Evolutionary conservation across 257 asterid species (phyloP).

Genomic region (Fraxinus excelsior): DNA sequence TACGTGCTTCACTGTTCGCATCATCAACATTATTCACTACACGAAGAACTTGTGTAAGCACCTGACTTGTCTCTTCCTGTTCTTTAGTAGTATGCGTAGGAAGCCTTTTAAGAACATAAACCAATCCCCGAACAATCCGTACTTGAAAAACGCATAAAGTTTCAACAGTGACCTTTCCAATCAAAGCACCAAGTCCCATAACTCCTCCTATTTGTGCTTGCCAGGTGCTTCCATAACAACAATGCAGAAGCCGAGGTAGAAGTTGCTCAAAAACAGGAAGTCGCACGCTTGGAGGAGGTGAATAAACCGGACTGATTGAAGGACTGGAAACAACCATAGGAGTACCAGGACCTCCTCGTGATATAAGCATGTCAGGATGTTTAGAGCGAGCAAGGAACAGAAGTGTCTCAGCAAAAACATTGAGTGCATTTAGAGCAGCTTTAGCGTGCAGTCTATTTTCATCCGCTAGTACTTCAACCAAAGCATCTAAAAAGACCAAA

Average conservation of each 20-base stretch:
- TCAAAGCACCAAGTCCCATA: conserved; percentile 94
- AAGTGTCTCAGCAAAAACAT: conserved; percentile 77
- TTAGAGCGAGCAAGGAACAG: conserved; percentile 88
- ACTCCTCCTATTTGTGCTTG: conserved; percentile 99
- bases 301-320: conserved; percentile 96
- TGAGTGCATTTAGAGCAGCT: conserved; percentile 87
- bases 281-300: conserved; percentile 96
- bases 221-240: conserved; percentile 94
- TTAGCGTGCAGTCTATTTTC: conserved; percentile 89
- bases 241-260: conserved; percentile 90
- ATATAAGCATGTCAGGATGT: conserved; percentile 70
- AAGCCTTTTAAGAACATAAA: conserved; percentile 93
- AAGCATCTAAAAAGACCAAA: conserved; percentile 88
- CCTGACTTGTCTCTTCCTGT: conserved; percentile 98
- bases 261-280: conserved; percentile 97
- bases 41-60: conserved; percentile 93
- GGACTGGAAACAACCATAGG: conserved; percentile 99
- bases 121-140: conserved; percentile 82
- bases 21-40: conserved; percentile 98
- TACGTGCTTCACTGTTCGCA: conserved; percentile 90
- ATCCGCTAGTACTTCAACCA: conserved; percentile 89
- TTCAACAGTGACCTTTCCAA: conserved; percentile 96
- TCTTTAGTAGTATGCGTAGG: conserved; percentile 91
- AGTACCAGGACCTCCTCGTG: conserved; percentile 94
- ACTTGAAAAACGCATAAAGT: conserved; percentile 84